phyloP scores from a whole-genome alignment of 495 filamentous ascomycete genomes.

The Rusavskia elegans region DNA sequence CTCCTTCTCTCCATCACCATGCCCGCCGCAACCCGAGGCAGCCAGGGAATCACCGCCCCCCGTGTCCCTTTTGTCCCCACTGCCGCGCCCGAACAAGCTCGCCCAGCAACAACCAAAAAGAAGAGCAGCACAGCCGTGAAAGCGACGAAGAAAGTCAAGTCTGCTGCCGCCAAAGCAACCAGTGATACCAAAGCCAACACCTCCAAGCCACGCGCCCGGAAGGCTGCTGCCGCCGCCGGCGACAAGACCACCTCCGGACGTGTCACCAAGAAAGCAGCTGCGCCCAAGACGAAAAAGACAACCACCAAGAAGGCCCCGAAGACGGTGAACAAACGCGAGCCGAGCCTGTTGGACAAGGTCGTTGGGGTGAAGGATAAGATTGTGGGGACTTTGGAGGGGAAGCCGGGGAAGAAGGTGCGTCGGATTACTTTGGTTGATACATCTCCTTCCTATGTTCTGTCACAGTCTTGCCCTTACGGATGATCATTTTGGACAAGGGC shows the following conservation, averaged over 20 bases:
- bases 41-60: slow-evolving; percentile 3
- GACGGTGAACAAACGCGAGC: slow-evolving; percentile 7
- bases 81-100: background rate
- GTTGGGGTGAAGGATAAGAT: slow-evolving; percentile 10
- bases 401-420: slow-evolving; percentile 15
- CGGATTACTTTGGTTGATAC: too few relatives aligned
- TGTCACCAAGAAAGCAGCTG: slow-evolving; percentile 4
- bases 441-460: too few relatives aligned
- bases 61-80: background rate
- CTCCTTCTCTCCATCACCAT: background rate
- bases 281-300: background rate
- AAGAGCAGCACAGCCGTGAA: background rate
- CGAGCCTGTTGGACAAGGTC: slow-evolving; percentile 11
- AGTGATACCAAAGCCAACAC: slow-evolving; percentile 11
- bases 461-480: too few relatives aligned
- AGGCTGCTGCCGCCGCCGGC: background rate
- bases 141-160: background rate
- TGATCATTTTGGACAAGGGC: too few relatives aligned
- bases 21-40: slow-evolving; percentile 10
- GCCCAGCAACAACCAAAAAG: background rate
- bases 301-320: slow-evolving; percentile 3
- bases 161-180: background rate
- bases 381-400: slow-evolving; percentile 9
- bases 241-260: slow-evolving; percentile 6
- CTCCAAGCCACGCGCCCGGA: slow-evolving; percentile 12